Conservation (phyloP, 2,329 filamentous ascomycete species). For the Aspergillus sp. region DNA sequence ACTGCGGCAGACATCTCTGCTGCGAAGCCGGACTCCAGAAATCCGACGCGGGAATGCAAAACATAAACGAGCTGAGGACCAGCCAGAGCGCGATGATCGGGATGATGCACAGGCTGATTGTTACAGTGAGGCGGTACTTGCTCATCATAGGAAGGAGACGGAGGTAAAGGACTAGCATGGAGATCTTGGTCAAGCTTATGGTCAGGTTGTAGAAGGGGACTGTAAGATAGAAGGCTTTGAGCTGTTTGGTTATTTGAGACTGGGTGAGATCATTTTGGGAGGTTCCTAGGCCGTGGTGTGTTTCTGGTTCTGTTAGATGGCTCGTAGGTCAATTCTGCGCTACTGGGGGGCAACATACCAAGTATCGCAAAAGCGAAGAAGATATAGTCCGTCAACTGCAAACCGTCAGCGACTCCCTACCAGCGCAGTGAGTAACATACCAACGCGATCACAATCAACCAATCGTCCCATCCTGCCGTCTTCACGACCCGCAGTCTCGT, state of each 20-base stretch:
- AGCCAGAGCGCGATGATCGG: constrained; percentile 21
- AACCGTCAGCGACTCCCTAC: neutral
- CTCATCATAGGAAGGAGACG: constrained; percentile 22
- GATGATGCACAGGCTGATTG: constrained; percentile 11
- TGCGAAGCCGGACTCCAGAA: constrained; percentile 16
- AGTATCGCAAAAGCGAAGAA: constrained; percentile 9
- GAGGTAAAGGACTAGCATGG: constrained; percentile 23
- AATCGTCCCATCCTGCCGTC: constrained; percentile 22
- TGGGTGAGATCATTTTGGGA: neutral
- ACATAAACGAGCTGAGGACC: constrained; percentile 19
- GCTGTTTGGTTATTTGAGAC: neutral
- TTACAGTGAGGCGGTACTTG: constrained; percentile 10
- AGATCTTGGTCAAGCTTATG: constrained; percentile 27
- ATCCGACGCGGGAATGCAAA: constrained; percentile 18
- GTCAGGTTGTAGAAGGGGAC: constrained; percentile 30
- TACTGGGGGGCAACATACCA: constrained; percentile 5
- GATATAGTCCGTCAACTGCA: constrained; percentile 4
- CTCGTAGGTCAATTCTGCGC: neutral
- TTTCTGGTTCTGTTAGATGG: constrained; percentile 9
- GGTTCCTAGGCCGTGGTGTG: constrained; percentile 17
- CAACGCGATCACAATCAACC: constrained; percentile 16
- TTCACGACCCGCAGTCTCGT: constrained; percentile 17
- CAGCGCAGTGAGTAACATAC: constrained; percentile 6
- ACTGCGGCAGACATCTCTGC: constrained; percentile 15
- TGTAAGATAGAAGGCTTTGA: constrained; percentile 20